Evolutionary conservation across 1,284 basidiomycete genomes (phyloP).

Genomic region (Sporisorium iseilematis-ciliati): DNA sequence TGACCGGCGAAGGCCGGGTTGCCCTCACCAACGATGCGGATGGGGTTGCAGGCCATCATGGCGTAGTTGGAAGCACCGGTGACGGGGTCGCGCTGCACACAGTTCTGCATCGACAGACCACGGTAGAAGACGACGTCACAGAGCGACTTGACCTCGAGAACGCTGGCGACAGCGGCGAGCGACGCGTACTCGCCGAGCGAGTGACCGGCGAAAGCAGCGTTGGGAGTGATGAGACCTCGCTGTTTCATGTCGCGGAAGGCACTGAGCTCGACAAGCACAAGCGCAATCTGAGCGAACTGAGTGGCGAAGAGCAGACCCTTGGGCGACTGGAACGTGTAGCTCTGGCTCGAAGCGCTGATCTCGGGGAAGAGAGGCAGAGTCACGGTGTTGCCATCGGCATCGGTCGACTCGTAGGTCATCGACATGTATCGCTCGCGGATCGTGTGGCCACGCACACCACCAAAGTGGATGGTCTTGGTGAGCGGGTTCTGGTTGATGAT

Average conservation of each 20-base stretch:
- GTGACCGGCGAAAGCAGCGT: conserved; percentile 95
- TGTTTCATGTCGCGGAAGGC: conserved; percentile 98
- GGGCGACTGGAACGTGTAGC: conserved; percentile 95
- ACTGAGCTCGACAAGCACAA: conserved; percentile 94
- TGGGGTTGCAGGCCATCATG: conserved; percentile 98
- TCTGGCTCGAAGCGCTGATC: conserved; percentile 59
- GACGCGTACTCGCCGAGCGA: conserved; percentile 98
- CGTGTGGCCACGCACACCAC: conserved; percentile 97
- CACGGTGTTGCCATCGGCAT: conserved; percentile 84
- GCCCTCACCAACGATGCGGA: conserved; percentile 77
- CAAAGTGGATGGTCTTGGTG: conserved; percentile 91
- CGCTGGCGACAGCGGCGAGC: conserved; percentile 94
- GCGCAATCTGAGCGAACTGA: conserved; percentile 96
- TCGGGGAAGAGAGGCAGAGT: conserved; percentile 66
- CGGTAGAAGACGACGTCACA: conserved; percentile 99
- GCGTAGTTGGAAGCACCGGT: conserved; percentile 76
- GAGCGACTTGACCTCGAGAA: conserved; percentile 92
- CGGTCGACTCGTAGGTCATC: conserved; percentile 90
- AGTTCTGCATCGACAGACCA: conserved; percentile 88
- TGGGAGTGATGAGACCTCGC: conserved; percentile 90
- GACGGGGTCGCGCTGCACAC: conserved; percentile 53
- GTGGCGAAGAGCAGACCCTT: conserved; percentile 95
- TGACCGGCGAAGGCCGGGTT: conserved; percentile 81
- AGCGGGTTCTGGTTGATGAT: conserved; percentile 73
- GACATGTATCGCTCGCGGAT: conserved; percentile 99